Conservation (phyloP, 140 eudicot species). For the Stevia rebaudiana region DNA sequence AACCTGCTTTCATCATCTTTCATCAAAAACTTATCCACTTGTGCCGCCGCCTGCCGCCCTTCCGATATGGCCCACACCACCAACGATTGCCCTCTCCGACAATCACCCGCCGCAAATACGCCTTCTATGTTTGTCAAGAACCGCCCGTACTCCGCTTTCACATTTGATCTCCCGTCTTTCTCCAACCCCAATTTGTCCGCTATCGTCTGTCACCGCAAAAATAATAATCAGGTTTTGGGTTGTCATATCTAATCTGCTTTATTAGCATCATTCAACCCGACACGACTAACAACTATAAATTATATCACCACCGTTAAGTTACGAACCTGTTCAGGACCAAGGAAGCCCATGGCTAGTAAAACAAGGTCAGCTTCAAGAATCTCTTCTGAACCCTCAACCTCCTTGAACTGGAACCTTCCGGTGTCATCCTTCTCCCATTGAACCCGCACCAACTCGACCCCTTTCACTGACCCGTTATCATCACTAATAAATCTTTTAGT, state of each 20-base stretch:
- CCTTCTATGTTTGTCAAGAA: slow-evolving; percentile 79
- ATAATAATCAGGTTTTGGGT: neutral
- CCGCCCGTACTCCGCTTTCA: slow-evolving; percentile 92
- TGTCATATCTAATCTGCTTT: too few species aligned
- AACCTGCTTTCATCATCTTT: slow-evolving; percentile 16
- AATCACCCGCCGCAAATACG: slow-evolving; percentile 95
- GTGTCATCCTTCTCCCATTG: slow-evolving; percentile 94
- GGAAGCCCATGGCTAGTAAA: slow-evolving; percentile 96
- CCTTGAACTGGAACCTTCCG: slow-evolving; percentile 88
- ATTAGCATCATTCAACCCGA: too few species aligned
- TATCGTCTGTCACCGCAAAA: slow-evolving; percentile 45
- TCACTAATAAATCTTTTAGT: slow-evolving; percentile 85
- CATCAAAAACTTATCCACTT: slow-evolving; percentile 73
- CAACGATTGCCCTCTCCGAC: slow-evolving; percentile 93
- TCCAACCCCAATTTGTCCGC: slow-evolving; percentile 87
- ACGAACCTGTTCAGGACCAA: slow-evolving; percentile 96
- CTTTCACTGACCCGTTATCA: slow-evolving; percentile 79
- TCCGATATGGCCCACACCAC: slow-evolving; percentile 99
- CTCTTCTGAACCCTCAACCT: slow-evolving; percentile 88
- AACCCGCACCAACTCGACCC: slow-evolving; percentile 78
- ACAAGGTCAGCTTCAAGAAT: slow-evolving; percentile 80
- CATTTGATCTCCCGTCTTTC: slow-evolving; percentile 72
- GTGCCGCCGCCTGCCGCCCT: slow-evolving; percentile 93
- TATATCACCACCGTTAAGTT: neutral
- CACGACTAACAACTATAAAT: neutral